Conservation (phyloP, 2,329 filamentous ascomycete genomes). For the Colletotrichum sp. region DNA sequence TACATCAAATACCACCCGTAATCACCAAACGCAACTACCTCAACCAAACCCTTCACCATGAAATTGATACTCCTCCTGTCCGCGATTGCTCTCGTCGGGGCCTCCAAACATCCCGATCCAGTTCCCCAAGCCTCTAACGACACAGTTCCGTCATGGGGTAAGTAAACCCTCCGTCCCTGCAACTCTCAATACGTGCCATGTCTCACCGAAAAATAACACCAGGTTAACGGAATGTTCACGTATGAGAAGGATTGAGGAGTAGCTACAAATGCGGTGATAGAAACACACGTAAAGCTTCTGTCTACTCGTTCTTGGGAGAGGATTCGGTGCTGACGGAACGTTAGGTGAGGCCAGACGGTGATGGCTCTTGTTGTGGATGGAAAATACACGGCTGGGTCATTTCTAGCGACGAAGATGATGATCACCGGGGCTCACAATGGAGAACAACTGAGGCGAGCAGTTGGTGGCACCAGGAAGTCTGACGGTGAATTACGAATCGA, state of each 20-base stretch:
- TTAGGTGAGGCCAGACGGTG: background rate
- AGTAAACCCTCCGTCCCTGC: background rate
- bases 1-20: background rate
- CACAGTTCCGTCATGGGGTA: background rate
- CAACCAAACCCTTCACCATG: background rate
- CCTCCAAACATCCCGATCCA: background rate
- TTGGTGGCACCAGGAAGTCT: background rate
- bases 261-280: no score
- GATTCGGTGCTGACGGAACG: accelerated
- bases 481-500: background rate
- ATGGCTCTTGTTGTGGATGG: background rate
- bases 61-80: accelerated
- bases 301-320: background rate
- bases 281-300: no score
- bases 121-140: background rate
- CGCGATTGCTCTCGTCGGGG: background rate
- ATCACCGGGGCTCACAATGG: accelerated
- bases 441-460: accelerated
- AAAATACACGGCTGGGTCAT: accelerated
- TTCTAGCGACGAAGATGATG: background rate
- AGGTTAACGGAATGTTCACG: no score
- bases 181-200: accelerated
- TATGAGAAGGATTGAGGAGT: no score
- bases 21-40: accelerated
- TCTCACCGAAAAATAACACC: background rate